These are phyloP conservation scores for Fusarium miscanthi DNA, from an alignment of 2,329 filamentous ascomycete species.

Conservation along the genomic window DNA sequence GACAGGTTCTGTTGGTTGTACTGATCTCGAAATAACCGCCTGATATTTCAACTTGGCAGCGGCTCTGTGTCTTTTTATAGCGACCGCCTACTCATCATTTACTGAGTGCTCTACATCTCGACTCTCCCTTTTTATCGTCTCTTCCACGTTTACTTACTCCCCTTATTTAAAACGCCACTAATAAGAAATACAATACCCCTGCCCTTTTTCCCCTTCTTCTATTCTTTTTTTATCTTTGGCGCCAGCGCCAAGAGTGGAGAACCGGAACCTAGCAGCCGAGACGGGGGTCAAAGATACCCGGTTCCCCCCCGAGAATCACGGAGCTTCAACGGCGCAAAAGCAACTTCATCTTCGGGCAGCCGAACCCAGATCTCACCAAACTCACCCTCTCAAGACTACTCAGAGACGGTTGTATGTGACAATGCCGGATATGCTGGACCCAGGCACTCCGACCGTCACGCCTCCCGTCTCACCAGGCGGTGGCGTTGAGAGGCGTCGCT, in stretches of 20 bases:
- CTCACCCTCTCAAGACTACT: background rate
- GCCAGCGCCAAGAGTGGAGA: conserved; percentile 41
- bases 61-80: conserved; percentile 21
- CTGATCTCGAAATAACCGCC: conserved; percentile 30
- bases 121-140: background rate
- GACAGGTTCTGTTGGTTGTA: conserved; percentile 15
- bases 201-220: background rate
- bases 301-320: conserved; percentile 38
- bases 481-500: conserved; percentile 47
- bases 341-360: conserved; percentile 17
- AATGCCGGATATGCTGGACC: conserved; percentile 49
- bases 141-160: background rate
- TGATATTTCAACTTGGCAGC: conserved; percentile 2
- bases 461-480: conserved; percentile 38
- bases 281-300: conserved; percentile 40
- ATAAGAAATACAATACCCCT: conserved; percentile 19
- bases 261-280: conserved; percentile 44
- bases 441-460: conserved; percentile 38
- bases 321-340: conserved; percentile 35
- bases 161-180: conserved; percentile 20
- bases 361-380: background rate
- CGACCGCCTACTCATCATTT: background rate
- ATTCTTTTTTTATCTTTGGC: conserved; percentile 19
- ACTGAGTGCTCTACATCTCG: background rate
- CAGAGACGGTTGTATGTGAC: background rate